phyloP scores from a whole-genome alignment of 2,329 filamentous ascomycete genomes.

The Aspergillus pseudoviridinutans region DNA sequence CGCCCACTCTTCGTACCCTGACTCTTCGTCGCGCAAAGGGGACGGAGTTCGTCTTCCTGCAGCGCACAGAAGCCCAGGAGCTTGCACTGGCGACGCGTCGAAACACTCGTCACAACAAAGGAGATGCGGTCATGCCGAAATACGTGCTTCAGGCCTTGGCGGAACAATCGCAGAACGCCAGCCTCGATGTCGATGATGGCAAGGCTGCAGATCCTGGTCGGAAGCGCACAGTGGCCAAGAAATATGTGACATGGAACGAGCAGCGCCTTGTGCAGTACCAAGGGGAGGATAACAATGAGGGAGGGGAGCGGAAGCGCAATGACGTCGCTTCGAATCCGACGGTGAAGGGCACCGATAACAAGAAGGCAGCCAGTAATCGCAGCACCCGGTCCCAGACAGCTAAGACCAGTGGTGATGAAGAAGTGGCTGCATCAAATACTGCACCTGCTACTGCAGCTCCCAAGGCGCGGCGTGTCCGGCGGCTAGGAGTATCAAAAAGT shows the following conservation, averaged over 20 bases:
- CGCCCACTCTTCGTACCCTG: conserved; percentile 33
- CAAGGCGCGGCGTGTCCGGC: conserved; percentile 29
- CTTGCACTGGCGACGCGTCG: conserved; percentile 39
- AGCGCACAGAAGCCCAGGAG: conserved; percentile 40
- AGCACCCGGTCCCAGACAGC: conserved; percentile 21
- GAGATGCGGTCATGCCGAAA: conserved; percentile 33
- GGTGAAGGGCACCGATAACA: conserved; percentile 20
- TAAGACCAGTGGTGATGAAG: conserved; percentile 16
- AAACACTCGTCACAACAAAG: conserved; percentile 43
- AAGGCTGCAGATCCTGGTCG: conserved; percentile 3
- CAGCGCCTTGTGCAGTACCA: conserved; percentile 35
- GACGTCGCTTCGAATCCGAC: conserved; percentile 15
- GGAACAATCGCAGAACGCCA: conserved; percentile 9
- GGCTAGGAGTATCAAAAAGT: conserved; percentile 24
- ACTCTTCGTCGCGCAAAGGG: conserved; percentile 43
- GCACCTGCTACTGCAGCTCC: conserved; percentile 23
- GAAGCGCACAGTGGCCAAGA: conserved; percentile 15
- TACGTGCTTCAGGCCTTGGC: conserved; percentile 24
- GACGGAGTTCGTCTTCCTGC: conserved; percentile 43
- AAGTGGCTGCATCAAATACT: conserved; percentile 16
- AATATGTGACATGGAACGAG: conserved; percentile 38
- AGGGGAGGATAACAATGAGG: conserved; percentile 19
- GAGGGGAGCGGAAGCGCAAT: conserved; percentile 11
- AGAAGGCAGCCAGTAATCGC: conserved; percentile 20
- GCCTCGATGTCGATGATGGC: conserved; percentile 6